phyloP scores from a whole-genome alignment of 2,329 filamentous ascomycete species.

The Ophiocordyceps camponoti-leonardi region DNA sequence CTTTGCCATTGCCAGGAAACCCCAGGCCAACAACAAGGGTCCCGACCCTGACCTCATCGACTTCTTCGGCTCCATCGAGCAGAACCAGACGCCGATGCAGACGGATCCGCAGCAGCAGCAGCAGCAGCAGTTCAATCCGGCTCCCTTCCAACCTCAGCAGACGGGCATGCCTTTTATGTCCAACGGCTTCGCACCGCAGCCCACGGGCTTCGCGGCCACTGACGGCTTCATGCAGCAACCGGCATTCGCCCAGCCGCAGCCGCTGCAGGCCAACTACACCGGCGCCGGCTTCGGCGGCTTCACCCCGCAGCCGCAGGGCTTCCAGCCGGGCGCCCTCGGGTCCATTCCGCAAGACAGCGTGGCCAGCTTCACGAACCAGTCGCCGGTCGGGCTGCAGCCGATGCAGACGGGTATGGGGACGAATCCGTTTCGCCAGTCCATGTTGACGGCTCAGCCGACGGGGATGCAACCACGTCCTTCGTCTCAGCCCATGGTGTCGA shows the following conservation, averaged over 20 bases:
- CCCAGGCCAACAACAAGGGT: slow-evolving; percentile 38
- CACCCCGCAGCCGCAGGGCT: slow-evolving; percentile 46
- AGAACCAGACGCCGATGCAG: slow-evolving; percentile 61
- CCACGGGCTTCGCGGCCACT: slow-evolving; percentile 10
- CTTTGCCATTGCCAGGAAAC: slow-evolving; percentile 13
- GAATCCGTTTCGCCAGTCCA: slow-evolving; percentile 89
- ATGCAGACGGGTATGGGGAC: slow-evolving; percentile 38
- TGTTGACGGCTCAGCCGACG: slow-evolving; percentile 47
- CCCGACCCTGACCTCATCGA: slow-evolving; percentile 71
- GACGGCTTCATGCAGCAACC: slow-evolving; percentile 15
- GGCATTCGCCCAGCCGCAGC: slow-evolving; percentile 13
- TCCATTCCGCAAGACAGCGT: slow-evolving; percentile 41
- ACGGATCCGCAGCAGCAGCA: slow-evolving; percentile 20
- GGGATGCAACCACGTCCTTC: slow-evolving; percentile 16
- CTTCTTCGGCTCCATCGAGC: slow-evolving; percentile 87
- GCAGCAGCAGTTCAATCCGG: slow-evolving; percentile 16
- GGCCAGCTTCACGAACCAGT: slow-evolving; percentile 27
- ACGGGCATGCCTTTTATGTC: slow-evolving; percentile 14
- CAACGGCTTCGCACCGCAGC: slow-evolving; percentile 9
- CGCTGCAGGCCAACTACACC: slow-evolving; percentile 33
- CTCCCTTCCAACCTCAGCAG: slow-evolving; percentile 21
- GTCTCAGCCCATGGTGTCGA: slow-evolving; percentile 23
- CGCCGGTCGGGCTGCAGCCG: slow-evolving; percentile 19
- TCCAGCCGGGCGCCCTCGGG: slow-evolving; percentile 33
- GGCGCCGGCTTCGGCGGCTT: slow-evolving; percentile 77